Evolutionary conservation across 2,329 filamentous ascomycete species (phyloP).

Genomic region (Diaporthe sp.): DNA sequence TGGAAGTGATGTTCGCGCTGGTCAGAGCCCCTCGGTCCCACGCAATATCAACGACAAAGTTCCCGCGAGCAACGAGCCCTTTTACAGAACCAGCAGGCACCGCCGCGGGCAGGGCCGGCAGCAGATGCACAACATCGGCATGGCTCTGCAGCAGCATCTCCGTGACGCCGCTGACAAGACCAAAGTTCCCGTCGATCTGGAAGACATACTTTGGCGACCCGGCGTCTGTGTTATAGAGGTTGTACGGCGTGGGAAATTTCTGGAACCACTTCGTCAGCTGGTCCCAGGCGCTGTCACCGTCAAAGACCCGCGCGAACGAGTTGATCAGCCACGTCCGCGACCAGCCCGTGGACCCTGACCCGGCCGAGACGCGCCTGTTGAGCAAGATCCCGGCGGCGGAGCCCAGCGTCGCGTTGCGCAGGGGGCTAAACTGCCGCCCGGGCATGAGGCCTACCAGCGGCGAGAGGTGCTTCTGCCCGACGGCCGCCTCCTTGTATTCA

Average conservation of each 20-base stretch:
- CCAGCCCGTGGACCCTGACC: slow-evolving; percentile 36
- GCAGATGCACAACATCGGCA: slow-evolving; percentile 7
- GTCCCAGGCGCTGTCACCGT: slow-evolving; percentile 16
- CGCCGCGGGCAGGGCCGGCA: slow-evolving; percentile 4
- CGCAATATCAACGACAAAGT: slow-evolving; percentile 8
- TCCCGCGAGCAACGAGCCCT: slow-evolving; percentile 6
- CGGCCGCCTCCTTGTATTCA: slow-evolving; percentile 43
- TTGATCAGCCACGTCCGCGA: slow-evolving; percentile 21
- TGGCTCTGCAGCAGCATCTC: slow-evolving; percentile 37
- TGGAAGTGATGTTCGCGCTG: slow-evolving; percentile 13
- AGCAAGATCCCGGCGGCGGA: slow-evolving; percentile 42
- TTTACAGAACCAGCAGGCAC: background rate
- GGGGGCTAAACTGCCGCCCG: slow-evolving; percentile 42
- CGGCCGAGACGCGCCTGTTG: slow-evolving; percentile 41
- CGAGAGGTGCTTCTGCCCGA: slow-evolving; percentile 45
- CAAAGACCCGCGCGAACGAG: slow-evolving; percentile 22
- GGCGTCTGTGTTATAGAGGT: slow-evolving; percentile 6
- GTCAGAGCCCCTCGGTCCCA: background rate
- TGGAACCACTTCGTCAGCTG: slow-evolving; percentile 17
- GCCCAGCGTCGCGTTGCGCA: slow-evolving; percentile 35
- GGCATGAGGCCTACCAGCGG: slow-evolving; percentile 44
- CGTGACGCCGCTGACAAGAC: slow-evolving; percentile 22
- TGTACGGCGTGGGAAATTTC: slow-evolving; percentile 12
- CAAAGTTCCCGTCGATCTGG: slow-evolving; percentile 34
- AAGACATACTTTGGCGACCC: slow-evolving; percentile 22